phyloP scores from a whole-genome alignment of 192 early-diverging fungal genomes.

The Mortierella antarctica region DNA sequence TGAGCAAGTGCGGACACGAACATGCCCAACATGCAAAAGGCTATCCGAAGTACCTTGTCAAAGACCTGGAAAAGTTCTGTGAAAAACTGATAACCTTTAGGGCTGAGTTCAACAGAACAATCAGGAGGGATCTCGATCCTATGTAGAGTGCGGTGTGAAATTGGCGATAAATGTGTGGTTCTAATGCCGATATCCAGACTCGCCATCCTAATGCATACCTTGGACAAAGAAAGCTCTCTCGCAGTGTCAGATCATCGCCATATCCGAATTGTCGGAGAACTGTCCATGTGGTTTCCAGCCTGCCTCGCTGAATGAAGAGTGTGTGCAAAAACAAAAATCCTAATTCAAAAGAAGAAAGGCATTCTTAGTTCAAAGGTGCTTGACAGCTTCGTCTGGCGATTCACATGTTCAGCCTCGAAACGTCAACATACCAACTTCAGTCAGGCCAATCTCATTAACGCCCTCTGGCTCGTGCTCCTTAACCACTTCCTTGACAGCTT shows the following conservation, averaged over 20 bases:
- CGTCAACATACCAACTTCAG: slow-evolving; percentile 72
- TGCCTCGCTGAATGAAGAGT: slow-evolving; percentile 96
- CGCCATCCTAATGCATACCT: slow-evolving; percentile 43
- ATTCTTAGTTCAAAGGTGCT: not conserved
- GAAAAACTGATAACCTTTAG: slow-evolving; percentile 94
- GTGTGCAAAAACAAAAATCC: slow-evolving; percentile 96
- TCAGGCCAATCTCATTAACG: slow-evolving; percentile 86
- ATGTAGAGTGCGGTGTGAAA: not conserved
- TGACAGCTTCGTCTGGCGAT: not conserved
- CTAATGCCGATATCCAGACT: no score
- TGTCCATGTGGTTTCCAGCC: slow-evolving; percentile 98
- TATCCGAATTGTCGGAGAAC: slow-evolving; percentile 97
- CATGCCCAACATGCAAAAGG: not conserved
- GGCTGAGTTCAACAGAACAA: slow-evolving; percentile 94
- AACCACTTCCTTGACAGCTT: slow-evolving; percentile 96
- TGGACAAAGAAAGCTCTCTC: slow-evolving; percentile 93
- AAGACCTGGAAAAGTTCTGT: slow-evolving; percentile 93
- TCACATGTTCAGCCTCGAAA: not conserved
- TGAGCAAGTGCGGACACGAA: not conserved
- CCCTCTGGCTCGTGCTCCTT: slow-evolving; percentile 88
- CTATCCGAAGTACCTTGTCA: slow-evolving; percentile 73
- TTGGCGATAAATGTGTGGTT: not conserved
- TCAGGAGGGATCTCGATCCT: slow-evolving; percentile 91
- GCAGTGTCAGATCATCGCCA: slow-evolving; percentile 91
- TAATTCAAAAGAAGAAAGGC: slow-evolving; percentile 7